Conservation (phyloP, 2,329 filamentous ascomycete genomes). For the Verticillium albo-atrum region DNA sequence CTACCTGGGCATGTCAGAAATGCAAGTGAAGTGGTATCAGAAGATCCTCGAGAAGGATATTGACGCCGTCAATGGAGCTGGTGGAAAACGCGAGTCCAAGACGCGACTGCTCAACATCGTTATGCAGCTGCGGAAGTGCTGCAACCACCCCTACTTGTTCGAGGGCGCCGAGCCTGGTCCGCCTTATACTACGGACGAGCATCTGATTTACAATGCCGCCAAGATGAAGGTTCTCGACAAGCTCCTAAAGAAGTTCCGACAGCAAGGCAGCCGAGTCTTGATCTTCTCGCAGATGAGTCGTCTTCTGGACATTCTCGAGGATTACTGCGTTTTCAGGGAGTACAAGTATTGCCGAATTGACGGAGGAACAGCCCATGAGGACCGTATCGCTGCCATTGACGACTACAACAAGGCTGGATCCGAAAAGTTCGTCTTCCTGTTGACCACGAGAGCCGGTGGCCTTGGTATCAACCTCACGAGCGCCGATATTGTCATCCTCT, state of each 20-base stretch:
- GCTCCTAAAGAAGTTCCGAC: constrained; percentile 76
- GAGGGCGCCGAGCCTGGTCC: constrained; percentile 96
- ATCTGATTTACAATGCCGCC: constrained; percentile 86
- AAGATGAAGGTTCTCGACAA: constrained; percentile 98
- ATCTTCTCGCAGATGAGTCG: constrained; percentile 99
- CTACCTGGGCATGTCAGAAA: constrained; percentile 97
- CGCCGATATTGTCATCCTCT: constrained; percentile 93
- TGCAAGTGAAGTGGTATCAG: constrained; percentile 99
- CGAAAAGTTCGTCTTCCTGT: constrained; percentile 92
- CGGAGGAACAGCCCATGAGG: constrained; percentile 92
- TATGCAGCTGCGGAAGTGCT: constrained; percentile 98
- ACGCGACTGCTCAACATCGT: constrained; percentile 96
- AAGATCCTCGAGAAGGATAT: constrained; percentile 99
- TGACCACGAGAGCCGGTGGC: constrained; percentile 93
- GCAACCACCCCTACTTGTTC: constrained; percentile 97
- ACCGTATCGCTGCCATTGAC: constrained; percentile 95
- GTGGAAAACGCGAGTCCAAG: constrained; percentile 95
- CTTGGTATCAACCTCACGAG: constrained; percentile 94
- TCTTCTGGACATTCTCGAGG: constrained; percentile 92
- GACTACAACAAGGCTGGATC: constrained; percentile 96
- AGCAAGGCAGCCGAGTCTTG: constrained; percentile 87
- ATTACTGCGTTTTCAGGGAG: constrained; percentile 94
- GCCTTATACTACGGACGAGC: constrained; percentile 96
- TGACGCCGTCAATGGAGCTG: constrained; percentile 94
- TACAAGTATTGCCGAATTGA: constrained; percentile 98